Conservation (phyloP, 2,329 filamentous ascomycete genomes). For the Neonectria sp. region DNA sequence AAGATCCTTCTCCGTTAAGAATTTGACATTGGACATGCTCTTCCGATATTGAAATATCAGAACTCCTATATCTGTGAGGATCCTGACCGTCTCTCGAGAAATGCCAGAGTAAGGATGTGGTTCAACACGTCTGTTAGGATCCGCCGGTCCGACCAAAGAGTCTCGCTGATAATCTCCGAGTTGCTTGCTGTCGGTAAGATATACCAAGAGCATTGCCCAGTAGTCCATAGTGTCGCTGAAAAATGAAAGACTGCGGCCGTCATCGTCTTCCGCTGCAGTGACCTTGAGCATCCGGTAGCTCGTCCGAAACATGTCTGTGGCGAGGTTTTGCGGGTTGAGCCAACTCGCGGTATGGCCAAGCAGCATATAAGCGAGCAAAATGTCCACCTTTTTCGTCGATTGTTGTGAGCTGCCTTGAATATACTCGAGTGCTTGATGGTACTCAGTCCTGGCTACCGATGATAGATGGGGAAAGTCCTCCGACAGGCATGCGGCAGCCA, state of each 20-base stretch:
- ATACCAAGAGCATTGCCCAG: conserved; percentile 44
- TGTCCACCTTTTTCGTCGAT: conserved; percentile 7
- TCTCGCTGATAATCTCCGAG: conserved; percentile 24
- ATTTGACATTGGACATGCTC: conserved; percentile 32
- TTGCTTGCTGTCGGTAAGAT: conserved; percentile 37
- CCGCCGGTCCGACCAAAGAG: neutral
- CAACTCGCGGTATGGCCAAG: conserved; percentile 42
- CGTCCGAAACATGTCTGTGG: conserved; percentile 32
- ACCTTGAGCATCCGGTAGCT: conserved; percentile 25
- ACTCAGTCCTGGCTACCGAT: conserved; percentile 24
- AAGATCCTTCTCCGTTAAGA: conserved; percentile 38
- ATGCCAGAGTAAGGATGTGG: conserved; percentile 40
- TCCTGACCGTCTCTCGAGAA: conserved; percentile 31
- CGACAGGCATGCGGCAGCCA: conserved; percentile 41
- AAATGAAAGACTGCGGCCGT: conserved; percentile 23
- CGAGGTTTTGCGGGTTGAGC: conserved; percentile 40
- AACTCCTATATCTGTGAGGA: conserved; percentile 34
- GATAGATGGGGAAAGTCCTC: conserved; percentile 38
- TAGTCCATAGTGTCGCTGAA: conserved; percentile 42
- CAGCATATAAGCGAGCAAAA: conserved; percentile 29
- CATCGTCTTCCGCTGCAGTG: conserved; percentile 3
- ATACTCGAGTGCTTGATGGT: conserved; percentile 26
- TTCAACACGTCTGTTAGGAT: conserved; percentile 1
- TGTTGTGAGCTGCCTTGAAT: neutral
- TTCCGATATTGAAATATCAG: conserved; percentile 41